These are phyloP conservation scores for Myxozyma neotropica DNA, from an alignment of 805 yeast genomes.

Conservation along the genomic window DNA sequence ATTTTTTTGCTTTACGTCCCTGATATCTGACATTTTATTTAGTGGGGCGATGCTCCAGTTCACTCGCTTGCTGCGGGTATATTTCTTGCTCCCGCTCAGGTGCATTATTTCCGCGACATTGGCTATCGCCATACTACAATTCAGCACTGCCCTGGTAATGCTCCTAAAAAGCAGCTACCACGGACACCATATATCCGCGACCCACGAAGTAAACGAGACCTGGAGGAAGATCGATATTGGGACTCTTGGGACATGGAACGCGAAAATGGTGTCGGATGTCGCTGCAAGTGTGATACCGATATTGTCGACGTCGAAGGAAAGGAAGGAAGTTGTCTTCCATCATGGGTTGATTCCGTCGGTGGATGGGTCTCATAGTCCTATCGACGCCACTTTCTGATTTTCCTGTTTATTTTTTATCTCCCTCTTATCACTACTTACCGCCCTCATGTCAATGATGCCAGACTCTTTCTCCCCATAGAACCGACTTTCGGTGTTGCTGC, in stretches of 20 bases:
- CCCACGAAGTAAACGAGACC: constrained; percentile 41
- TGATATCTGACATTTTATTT: background rate
- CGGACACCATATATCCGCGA: constrained; percentile 44
- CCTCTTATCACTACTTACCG: too few relatives aligned
- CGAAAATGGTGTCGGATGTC: constrained; percentile 71
- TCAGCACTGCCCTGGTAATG: constrained; percentile 80
- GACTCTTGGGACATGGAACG: constrained; percentile 44
- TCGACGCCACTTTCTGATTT: too few relatives aligned
- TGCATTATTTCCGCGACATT: constrained; percentile 90
- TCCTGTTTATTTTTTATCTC: too few relatives aligned
- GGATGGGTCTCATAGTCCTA: too few relatives aligned
- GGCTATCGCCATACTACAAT: constrained; percentile 84
- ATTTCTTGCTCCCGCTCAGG: constrained; percentile 64
- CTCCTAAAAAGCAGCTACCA: constrained; percentile 53
- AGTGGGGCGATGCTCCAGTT: constrained; percentile 97
- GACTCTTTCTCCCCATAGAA: too few relatives aligned
- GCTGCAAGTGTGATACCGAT: constrained; percentile 74
- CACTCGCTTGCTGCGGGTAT: constrained; percentile 86
- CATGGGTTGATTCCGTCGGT: constrained; percentile 42
- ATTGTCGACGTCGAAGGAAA: constrained; percentile 42
- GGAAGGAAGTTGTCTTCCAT: constrained; percentile 41
- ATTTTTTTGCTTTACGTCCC: background rate
- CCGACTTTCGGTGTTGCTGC: background rate
- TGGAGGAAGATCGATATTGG: constrained; percentile 47
- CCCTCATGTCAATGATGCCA: too few relatives aligned